Conservation (phyloP, 768 basidiomycete species). For the Phanerodontia chrysosporium region DNA sequence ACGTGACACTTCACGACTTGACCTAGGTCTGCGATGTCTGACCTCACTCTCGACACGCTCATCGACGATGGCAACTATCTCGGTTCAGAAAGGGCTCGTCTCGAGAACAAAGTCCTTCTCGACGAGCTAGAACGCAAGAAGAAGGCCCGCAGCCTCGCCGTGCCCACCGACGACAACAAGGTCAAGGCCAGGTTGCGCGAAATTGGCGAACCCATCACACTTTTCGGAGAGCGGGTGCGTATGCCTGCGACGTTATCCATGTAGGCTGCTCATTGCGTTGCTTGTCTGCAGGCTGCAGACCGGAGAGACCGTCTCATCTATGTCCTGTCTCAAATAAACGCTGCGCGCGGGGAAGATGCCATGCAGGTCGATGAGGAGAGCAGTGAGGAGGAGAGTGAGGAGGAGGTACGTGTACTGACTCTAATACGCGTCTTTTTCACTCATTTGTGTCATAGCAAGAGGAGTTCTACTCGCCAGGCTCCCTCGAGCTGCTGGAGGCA, state of each 20-base stretch:
- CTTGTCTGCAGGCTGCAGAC: slow-evolving; percentile 74
- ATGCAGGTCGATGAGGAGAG: slow-evolving; percentile 72
- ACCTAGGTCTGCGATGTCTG: slow-evolving; percentile 46
- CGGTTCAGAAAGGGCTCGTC: slow-evolving; percentile 67
- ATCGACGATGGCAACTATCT: slow-evolving; percentile 75
- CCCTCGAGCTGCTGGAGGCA: slow-evolving; percentile 80
- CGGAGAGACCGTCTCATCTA: slow-evolving; percentile 93
- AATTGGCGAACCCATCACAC: slow-evolving; percentile 93
- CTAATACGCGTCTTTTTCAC: background rate
- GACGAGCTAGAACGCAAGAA: slow-evolving; percentile 98
- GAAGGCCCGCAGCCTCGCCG: slow-evolving; percentile 87
- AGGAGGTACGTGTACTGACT: slow-evolving; percentile 49
- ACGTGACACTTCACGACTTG: background rate
- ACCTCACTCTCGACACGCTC: slow-evolving; percentile 71
- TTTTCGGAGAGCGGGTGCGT: slow-evolving; percentile 96
- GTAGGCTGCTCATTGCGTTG: background rate
- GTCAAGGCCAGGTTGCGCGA: slow-evolving; percentile 88
- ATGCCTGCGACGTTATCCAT: background rate
- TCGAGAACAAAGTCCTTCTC: slow-evolving; percentile 83
- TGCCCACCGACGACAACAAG: slow-evolving; percentile 94
- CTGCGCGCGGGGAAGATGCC: slow-evolving; percentile 77
- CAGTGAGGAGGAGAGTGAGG: slow-evolving; percentile 68
- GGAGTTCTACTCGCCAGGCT: slow-evolving; percentile 94
- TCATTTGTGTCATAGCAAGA: slow-evolving; percentile 55
- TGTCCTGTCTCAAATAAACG: slow-evolving; percentile 90